Evolutionary conservation across 176 grass and related monocot species (phyloP).

Genomic region (Aegilops umbellulata): DNA sequence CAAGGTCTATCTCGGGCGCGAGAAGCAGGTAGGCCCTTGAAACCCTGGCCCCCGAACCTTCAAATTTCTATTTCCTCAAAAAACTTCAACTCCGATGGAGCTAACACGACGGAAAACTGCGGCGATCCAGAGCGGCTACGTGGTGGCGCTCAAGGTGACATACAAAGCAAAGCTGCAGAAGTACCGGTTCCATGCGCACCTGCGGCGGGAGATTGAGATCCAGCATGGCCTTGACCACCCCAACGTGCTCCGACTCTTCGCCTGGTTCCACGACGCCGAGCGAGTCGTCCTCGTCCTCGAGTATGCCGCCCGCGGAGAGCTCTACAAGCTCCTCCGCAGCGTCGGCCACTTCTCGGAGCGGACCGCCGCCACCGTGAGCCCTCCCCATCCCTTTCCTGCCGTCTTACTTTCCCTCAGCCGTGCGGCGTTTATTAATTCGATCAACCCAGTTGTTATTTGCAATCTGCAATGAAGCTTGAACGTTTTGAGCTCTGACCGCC

Average conservation of each 20-base stretch:
- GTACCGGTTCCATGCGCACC: conserved; percentile 69
- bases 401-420: background rate
- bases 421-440: background rate
- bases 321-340: conserved; percentile 73
- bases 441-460: background rate
- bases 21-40: conserved; percentile 56
- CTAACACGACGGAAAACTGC: background rate
- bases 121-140: conserved; percentile 65
- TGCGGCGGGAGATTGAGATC: conserved; percentile 84
- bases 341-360: conserved; percentile 61
- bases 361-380: conserved; percentile 58
- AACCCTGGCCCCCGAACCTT: background rate
- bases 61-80: background rate
- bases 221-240: conserved; percentile 77
- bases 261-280: conserved; percentile 82
- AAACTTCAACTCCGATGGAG: background rate
- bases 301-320: conserved; percentile 66
- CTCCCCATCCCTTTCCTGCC: no score
- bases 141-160: conserved; percentile 81
- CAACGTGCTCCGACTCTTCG: conserved; percentile 87
- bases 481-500: background rate
- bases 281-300: conserved; percentile 81
- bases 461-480: background rate
- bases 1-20: conserved; percentile 85
- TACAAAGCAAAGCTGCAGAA: conserved; percentile 84